phyloP scores from a whole-genome alignment of 2,329 filamentous ascomycete genomes.

The Colletotrichum horii region DNA sequence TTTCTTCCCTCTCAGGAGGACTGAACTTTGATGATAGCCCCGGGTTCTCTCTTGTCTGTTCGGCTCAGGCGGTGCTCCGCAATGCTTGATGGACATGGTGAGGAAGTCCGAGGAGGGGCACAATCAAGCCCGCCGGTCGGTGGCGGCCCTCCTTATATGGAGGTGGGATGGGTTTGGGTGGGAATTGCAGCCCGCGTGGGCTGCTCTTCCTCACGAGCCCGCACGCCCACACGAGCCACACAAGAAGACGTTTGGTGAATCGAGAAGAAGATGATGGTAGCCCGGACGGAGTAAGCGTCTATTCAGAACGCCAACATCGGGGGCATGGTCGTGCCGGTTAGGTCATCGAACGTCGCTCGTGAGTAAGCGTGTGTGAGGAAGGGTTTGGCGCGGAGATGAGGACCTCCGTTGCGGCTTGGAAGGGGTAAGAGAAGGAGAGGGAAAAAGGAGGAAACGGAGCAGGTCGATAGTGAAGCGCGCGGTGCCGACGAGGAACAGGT shows the following conservation, averaged over 20 bases:
- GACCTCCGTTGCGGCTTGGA: neutral
- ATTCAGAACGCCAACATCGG: neutral
- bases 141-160: slow-evolving; percentile 11
- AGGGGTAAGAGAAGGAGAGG: neutral
- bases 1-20: neutral
- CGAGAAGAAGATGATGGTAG: slow-evolving; percentile 9
- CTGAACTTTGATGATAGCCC: neutral
- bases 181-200: neutral
- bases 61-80: slow-evolving; percentile 11
- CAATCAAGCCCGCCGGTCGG: neutral
- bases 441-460: neutral
- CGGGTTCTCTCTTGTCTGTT: neutral
- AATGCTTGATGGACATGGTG: slow-evolving; percentile 2
- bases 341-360: slow-evolving; percentile 11
- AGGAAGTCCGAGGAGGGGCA: neutral
- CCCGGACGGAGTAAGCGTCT: neutral
- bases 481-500: neutral
- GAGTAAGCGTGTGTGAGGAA: slow-evolving; percentile 20
- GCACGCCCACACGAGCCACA: slow-evolving; percentile 6
- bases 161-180: neutral
- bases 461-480: neutral
- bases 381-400: neutral
- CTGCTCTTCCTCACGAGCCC: neutral
- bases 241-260: neutral
- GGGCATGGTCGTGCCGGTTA: slow-evolving; percentile 7